Conservation (phyloP, 176 grass and related monocot species). For the Otatea glauca region DNA sequence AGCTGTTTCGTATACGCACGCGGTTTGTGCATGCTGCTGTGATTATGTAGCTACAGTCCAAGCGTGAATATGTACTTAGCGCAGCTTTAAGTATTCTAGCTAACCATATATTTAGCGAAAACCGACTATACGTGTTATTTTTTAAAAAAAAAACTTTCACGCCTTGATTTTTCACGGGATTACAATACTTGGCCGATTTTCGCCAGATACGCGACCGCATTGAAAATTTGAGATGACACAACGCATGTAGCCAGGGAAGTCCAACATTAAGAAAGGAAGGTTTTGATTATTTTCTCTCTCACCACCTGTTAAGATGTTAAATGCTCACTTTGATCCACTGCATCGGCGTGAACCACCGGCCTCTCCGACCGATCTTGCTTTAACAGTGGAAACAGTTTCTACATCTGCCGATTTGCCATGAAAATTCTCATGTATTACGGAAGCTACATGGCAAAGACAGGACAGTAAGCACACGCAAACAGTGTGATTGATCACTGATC, state of each 20-base stretch:
- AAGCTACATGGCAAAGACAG: not conserved
- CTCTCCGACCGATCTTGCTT: not conserved
- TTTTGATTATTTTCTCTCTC: not conserved
- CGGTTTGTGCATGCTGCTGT: rapidly evolving
- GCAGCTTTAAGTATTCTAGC: not conserved
- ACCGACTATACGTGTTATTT: too few species aligned
- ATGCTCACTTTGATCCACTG: not conserved
- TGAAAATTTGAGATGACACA: not conserved
- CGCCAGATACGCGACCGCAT: not conserved
- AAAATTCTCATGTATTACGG: not conserved
- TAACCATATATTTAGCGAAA: too few species aligned
- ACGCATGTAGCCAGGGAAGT: not conserved
- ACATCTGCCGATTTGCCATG: not conserved
- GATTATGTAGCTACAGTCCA: not conserved
- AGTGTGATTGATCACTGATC: not conserved
- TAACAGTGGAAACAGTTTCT: not conserved
- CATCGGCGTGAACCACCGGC: conserved; percentile 46
- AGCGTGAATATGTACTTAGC: not conserved
- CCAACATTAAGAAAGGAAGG: not conserved
- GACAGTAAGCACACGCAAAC: not conserved
- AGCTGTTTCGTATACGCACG: not conserved
- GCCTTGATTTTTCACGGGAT: not conserved
- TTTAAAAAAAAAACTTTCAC: too few species aligned
- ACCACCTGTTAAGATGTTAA: not conserved
- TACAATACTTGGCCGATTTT: not conserved